Conservation (phyloP, 2,329 filamentous ascomycete species). For the Aplosporella prunicola region DNA sequence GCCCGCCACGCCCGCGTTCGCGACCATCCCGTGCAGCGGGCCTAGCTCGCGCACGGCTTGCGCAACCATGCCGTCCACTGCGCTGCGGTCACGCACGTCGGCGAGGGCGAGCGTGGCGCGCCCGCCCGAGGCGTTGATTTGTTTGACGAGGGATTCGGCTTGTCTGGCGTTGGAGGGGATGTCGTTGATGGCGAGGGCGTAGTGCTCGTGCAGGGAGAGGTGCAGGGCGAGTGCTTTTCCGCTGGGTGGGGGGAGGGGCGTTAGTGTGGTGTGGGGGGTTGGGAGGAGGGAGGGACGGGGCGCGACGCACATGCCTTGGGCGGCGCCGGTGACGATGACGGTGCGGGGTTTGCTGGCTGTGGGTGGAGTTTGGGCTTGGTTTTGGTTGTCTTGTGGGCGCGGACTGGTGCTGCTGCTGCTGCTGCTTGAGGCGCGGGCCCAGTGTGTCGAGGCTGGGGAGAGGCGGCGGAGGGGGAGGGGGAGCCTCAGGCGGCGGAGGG, state of each 20-base stretch:
- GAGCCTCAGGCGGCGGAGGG: neutral
- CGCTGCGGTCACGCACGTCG: slow-evolving; percentile 48
- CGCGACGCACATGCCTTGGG: slow-evolving; percentile 29
- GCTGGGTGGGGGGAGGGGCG: slow-evolving; percentile 25
- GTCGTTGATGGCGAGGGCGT: slow-evolving; percentile 58
- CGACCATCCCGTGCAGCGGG: slow-evolving; percentile 44
- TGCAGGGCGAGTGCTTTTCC: slow-evolving; percentile 55
- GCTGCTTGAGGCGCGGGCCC: too few species aligned
- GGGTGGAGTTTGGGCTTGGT: neutral
- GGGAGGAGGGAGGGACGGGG: neutral
- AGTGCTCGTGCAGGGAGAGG: slow-evolving; percentile 55
- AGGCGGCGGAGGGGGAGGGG: neutral
- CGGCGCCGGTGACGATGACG: slow-evolving; percentile 30
- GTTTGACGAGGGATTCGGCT: slow-evolving; percentile 44
- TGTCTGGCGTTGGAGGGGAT: slow-evolving; percentile 43
- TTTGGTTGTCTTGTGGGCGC: too few species aligned
- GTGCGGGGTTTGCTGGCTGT: too few species aligned
- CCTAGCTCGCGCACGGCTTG: slow-evolving; percentile 46
- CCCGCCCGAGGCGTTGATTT: slow-evolving; percentile 43
- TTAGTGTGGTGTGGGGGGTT: neutral
- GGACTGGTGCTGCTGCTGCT: too few species aligned
- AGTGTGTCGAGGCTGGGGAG: slow-evolving; percentile 6
- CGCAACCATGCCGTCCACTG: slow-evolving; percentile 47
- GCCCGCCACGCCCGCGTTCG: slow-evolving; percentile 54
- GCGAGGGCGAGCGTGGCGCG: slow-evolving; percentile 48